phyloP scores from a whole-genome alignment of 2,329 filamentous ascomycete genomes.

The Aspergillus puulaauensis region DNA sequence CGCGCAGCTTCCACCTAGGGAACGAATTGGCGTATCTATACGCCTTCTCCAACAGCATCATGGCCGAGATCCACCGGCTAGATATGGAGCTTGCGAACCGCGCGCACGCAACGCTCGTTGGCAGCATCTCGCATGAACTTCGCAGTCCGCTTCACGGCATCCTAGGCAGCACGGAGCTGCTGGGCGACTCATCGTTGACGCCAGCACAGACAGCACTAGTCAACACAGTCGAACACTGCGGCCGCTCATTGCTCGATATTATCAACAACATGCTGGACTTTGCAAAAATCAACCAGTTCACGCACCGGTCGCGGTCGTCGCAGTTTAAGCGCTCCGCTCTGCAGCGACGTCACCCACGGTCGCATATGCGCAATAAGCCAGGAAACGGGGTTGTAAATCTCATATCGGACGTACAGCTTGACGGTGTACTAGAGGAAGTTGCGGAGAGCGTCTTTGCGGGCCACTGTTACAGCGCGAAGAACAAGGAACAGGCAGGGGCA shows the following conservation, averaged over 20 bases:
- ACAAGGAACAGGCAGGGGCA: background rate
- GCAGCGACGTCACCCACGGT: background rate
- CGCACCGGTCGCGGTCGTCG: background rate
- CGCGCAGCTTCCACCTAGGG: slow-evolving; percentile 24
- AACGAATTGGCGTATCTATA: slow-evolving; percentile 30
- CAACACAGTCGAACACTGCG: slow-evolving; percentile 40
- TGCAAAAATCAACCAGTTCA: slow-evolving; percentile 26
- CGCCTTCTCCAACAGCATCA: slow-evolving; percentile 34
- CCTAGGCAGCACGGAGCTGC: slow-evolving; percentile 32
- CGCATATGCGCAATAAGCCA: background rate
- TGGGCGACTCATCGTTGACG: slow-evolving; percentile 29
- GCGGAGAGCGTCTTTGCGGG: slow-evolving; percentile 27
- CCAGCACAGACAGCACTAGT: slow-evolving; percentile 31
- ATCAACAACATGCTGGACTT: slow-evolving; percentile 40
- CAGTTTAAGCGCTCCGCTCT: background rate
- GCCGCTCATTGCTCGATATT: slow-evolving; percentile 43
- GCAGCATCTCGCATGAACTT: slow-evolving; percentile 37
- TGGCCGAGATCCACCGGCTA: slow-evolving; percentile 32
- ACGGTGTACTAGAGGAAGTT: slow-evolving; percentile 25
- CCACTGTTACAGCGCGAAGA: slow-evolving; percentile 20
- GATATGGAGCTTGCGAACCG: slow-evolving; percentile 30
- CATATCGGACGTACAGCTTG: slow-evolving; percentile 16
- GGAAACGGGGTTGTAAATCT: slow-evolving; percentile 1
- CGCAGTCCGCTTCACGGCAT: slow-evolving; percentile 38
- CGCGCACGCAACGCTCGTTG: slow-evolving; percentile 35